Evolutionary conservation across 257 asterid genomes (phyloP), one percentile per base, ranked within the genome.

Genomic region (Solanum clarkiae): DNA sequence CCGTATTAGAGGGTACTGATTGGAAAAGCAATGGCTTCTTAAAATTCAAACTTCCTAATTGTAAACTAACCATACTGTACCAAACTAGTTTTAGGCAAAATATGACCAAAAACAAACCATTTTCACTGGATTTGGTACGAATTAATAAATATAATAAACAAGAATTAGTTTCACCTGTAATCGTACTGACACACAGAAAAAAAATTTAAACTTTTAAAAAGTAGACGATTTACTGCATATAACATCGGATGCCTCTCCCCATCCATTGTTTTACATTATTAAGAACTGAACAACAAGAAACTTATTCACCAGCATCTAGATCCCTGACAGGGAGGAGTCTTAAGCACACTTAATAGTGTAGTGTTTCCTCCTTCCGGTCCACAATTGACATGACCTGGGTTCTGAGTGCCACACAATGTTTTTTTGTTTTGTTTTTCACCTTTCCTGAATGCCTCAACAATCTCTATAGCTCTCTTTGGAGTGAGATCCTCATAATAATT

Each of bases 351-450:
- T 86, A 95, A 86, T 90, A 96, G 90, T 42, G 97, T 90, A 22
- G 90, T 90, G 90, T 91, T 95, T 83, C 99, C 98, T 81, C 98
- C 99, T 92, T 94, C 97, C 6, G 99, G 98, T 36, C 97, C 95
- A 15, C 92, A 92, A 77, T 97, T 97, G 84, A 87, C 83, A 77
- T 98, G 97, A 36, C 89, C 79, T n/a, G 97, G 90, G 84, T 94
- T 97, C 87, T 97, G 99, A 36, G 98, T 97, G 51, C 99, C 99
- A 11, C 89, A 94, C 99, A 92, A 95, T 42, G 98, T 2, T 32
- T 32, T 32, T 32, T 26, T 29, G 1, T 32, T 32, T 32, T 32
- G 99, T 91, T 94, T 96, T 89, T 95, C 98, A 84, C 98, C 99
- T 89, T 93, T 91, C 88, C 90, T 90, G 15, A 97, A 88, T 11